Base-by-base conservation (phyloP, 73 alveolate genomes). In the Durusdinium trenchii region DNA sequence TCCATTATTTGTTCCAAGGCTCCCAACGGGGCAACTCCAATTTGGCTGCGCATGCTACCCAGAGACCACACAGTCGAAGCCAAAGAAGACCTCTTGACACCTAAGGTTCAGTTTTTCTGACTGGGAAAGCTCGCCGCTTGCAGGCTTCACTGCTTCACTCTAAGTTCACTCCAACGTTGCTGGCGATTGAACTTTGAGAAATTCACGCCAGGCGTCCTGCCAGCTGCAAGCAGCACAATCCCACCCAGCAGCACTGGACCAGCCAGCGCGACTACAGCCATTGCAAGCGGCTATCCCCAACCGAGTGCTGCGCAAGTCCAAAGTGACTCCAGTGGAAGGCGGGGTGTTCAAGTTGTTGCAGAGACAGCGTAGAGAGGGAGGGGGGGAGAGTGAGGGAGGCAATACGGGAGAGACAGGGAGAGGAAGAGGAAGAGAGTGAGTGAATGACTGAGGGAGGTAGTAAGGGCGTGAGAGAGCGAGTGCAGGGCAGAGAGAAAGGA, bases 251-350 rank as follows among this genome's bases (percentile, higher is more conserved):
- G n/a, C n/a, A n/a, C n/a, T n/a, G n/a, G n/a, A n/a, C n/a, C n/a
- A n/a, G n/a, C n/a, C n/a, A n/a, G n/a, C n/a, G n/a, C n/a, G n/a
- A n/a, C n/a, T n/a, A n/a, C n/a, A n/a, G n/a, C n/a, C n/a, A n/a
- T n/a, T n/a, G 57, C 28, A 6, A 36, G 86, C 54, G 36, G 14
- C 9, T 23, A 32, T 60, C 30, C 30, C 18, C 73, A 60, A 60
- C n/a, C 73, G n/a, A 75, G 85, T 52, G 45, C 36, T 45, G 89
- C 89, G 45, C 64, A 16, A 16, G 89, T 78, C 89, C 89, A 78
- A 78, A 78, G 89, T 46, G 89, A 78, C 64, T 78, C 89, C 89
- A 45, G 43, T 78, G 89, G 89, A 78, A 78, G 89, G 89, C 46
- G 6, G 84, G 51, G 6, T 32, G 9, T 38, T 10, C 50, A 73